Conservation (phyloP, 2,329 filamentous ascomycete species). For the Cladophialophora exuberans region DNA sequence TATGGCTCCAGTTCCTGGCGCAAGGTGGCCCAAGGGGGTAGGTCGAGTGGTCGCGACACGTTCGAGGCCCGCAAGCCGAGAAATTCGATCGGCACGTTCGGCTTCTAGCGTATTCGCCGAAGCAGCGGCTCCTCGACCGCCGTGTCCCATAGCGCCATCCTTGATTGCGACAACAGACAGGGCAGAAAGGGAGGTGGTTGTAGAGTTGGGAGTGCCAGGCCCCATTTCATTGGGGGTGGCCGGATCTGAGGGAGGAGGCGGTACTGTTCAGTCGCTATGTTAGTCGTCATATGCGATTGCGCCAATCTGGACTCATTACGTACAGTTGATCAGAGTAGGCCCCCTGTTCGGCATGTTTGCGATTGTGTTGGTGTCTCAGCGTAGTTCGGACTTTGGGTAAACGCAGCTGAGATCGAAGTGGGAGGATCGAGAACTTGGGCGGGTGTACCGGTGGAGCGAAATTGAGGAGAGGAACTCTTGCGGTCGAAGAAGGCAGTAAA, state of each 20-base stretch:
- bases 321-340: slow-evolving; percentile 31
- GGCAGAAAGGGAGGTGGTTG: slow-evolving; percentile 86
- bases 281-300: slow-evolving; percentile 36
- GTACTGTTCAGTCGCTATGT: slow-evolving; percentile 81
- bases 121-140: slow-evolving; percentile 58
- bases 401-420: neutral
- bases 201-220: slow-evolving; percentile 92
- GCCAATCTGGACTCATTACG: neutral
- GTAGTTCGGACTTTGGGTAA: neutral
- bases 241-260: slow-evolving; percentile 77
- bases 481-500: neutral
- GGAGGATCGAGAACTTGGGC: neutral
- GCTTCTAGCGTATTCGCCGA: slow-evolving; percentile 80
- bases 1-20: slow-evolving; percentile 35
- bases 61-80: slow-evolving; percentile 88
- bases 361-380: neutral
- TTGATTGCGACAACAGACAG: slow-evolving; percentile 95
- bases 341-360: slow-evolving; percentile 29
- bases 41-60: slow-evolving; percentile 77
- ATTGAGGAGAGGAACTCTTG: no score
- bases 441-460: no score
- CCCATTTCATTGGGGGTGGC: slow-evolving; percentile 83
- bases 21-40: slow-evolving; percentile 40
- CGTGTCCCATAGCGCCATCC: slow-evolving; percentile 84
- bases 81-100: slow-evolving; percentile 93